phyloP scores from a whole-genome alignment of 2,329 filamentous ascomycete species.

The Zasmidium citrigriseum region DNA sequence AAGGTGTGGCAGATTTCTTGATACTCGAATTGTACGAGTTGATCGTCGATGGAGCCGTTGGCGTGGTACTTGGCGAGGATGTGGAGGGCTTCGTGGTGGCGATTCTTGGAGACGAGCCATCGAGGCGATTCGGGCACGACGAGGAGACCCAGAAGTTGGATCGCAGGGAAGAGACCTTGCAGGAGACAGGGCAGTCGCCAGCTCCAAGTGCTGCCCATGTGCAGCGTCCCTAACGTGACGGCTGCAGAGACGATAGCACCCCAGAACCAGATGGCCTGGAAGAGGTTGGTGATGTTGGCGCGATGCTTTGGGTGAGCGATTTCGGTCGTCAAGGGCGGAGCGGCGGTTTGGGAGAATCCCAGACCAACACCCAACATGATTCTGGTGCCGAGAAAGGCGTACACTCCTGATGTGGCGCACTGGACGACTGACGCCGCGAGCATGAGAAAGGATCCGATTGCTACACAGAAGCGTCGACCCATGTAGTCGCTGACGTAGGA shows the following conservation, averaged over 20 bases:
- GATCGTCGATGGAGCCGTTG: conserved; percentile 46
- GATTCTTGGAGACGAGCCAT: conserved; percentile 24
- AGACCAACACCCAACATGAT: conserved; percentile 24
- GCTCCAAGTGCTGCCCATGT: conserved; percentile 21
- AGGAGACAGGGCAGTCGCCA: conserved; percentile 27
- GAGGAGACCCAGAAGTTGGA: conserved; percentile 22
- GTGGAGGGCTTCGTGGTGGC: conserved; percentile 26
- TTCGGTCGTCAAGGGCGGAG: conserved; percentile 17
- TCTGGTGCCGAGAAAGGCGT: conserved; percentile 25
- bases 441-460: conserved; percentile 48
- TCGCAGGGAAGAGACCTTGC: conserved; percentile 21
- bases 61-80: conserved; percentile 46
- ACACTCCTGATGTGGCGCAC: conserved; percentile 30
- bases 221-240: conserved; percentile 21
- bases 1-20: conserved; percentile 62
- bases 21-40: conserved; percentile 60
- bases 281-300: conserved; percentile 22
- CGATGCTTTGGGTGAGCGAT: conserved; percentile 23
- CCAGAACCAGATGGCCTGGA: conserved; percentile 25
- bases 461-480: conserved; percentile 30
- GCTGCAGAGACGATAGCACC: conserved; percentile 27
- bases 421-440: conserved; percentile 42
- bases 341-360: conserved; percentile 14
- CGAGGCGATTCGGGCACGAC: conserved; percentile 29
- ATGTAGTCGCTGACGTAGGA: conserved; percentile 26